A percentile compares a stretch with the other conserved stretches of the same genome.
These are phyloP conservation scores for Candida neerlandica DNA, from an alignment of 1,139 yeast genomes.

Conservation along the genomic window DNA sequence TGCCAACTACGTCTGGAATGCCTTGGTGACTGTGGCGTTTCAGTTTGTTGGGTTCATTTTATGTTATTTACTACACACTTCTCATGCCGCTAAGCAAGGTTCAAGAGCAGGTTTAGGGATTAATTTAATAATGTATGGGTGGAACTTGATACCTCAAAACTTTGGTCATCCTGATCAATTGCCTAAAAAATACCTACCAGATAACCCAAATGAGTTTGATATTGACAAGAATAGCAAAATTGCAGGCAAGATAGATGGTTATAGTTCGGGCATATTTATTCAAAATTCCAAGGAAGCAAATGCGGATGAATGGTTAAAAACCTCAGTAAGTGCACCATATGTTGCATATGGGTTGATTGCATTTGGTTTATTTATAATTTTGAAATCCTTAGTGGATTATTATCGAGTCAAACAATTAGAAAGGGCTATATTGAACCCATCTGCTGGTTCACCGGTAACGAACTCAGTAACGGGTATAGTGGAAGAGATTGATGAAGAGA, in stretches of 20 bases:
- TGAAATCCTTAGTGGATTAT: slow-evolving; percentile 73
- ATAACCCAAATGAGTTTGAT: slow-evolving; percentile 58
- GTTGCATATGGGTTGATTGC: slow-evolving; percentile 62
- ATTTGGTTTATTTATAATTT: slow-evolving; percentile 66
- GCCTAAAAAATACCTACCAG: slow-evolving; percentile 51
- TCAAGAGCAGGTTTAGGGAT: slow-evolving; percentile 91
- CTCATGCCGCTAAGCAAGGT: slow-evolving; percentile 97
- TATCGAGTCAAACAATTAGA: slow-evolving; percentile 80
- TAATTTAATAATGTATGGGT: slow-evolving; percentile 79
- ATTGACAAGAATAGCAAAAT: slow-evolving; percentile 41
- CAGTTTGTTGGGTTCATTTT: slow-evolving; percentile 92
- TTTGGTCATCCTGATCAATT: slow-evolving; percentile 43
- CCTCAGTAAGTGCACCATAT: slow-evolving; percentile 34
- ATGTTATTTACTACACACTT: slow-evolving; percentile 89
- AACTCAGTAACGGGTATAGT: slow-evolving; percentile 7
- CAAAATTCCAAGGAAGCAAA: slow-evolving; percentile 19
- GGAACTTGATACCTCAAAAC: slow-evolving; percentile 65
- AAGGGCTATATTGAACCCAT: slow-evolving; percentile 49
- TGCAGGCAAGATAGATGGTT: slow-evolving; percentile 49
- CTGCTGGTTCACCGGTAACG: slow-evolving; percentile 4
- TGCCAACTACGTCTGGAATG: slow-evolving; percentile 87
- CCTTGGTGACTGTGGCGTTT: slow-evolving; percentile 83
- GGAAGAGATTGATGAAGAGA: slow-evolving; percentile 7
- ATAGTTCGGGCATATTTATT: slow-evolving; percentile 37
- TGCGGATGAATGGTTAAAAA: slow-evolving; percentile 7